Evolutionary conservation across 2,329 filamentous ascomycete genomes (phyloP), one percentile per base, ranked within the genome.

Genomic region (Aspergillus ruber): DNA sequence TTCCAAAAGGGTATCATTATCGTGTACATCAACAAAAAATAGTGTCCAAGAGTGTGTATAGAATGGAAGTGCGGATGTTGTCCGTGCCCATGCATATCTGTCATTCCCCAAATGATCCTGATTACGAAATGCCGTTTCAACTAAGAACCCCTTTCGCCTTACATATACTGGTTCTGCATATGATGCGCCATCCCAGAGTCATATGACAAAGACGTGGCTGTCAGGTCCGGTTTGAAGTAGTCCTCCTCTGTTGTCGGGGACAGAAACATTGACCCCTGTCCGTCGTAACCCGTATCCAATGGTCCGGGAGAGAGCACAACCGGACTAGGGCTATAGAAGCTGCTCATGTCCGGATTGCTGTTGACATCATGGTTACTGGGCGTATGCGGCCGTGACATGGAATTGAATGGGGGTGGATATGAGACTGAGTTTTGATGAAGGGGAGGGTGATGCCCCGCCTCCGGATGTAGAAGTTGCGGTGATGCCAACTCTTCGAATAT

Each of bases 351-450:
- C 18, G 45, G 46, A 10, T 20, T 17, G 17, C 18, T 39, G 17
- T 21, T 39, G 36, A 20, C 18, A 45, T 57, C 25, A 29, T 29
- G 25, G 9, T 29, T 29, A 29, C 25, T 55, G 17, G 56, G 49
- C 17, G 54, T 52, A 39, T 50, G 50, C 12, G 52, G 49, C 40
- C 56, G 54, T 27, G 62, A 56, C 20, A 57, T 54, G 18, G 61
- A 47, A 44, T 64, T 64, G 49, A 55, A 65, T n/a, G 60, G 61
- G 15, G 62, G 63, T 44, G 64, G 64, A 45, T 67, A 67, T 39
- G 63, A 59, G 43, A 62, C 57, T 12, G 63, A 63, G 44, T 56
- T 62, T 46, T 59, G 61, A 55, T 64, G 62, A 49, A 59, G 52
- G 49, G 53, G 43, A 53, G 48, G 56, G 48, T 50, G 47, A 57